Conservation (phyloP, 148 eudicot genomes). For the Rhododendron ferrugineum region DNA sequence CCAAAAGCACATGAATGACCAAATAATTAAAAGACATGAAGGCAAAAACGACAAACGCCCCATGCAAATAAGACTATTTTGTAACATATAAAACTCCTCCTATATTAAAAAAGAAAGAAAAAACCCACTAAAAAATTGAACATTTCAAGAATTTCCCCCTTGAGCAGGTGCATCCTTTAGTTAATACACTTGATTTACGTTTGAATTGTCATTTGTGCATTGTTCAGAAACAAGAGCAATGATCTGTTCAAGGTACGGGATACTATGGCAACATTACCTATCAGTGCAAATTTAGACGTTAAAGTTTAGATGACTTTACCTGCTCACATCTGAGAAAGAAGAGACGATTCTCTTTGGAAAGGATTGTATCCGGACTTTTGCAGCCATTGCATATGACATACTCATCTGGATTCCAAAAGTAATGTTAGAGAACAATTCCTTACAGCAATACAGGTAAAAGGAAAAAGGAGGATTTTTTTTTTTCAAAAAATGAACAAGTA, state of each 20-base stretch:
- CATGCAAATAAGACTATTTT: background rate
- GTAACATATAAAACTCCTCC: background rate
- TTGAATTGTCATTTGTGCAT: background rate
- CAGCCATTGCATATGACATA: conserved; percentile 48
- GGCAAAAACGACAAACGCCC: background rate
- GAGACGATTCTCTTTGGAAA: conserved; percentile 30
- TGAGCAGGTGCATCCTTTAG: background rate
- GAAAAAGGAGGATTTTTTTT: background rate
- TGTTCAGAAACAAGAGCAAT: background rate
- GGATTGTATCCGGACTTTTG: conserved; percentile 49
- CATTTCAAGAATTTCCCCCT: background rate
- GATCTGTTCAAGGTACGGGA: background rate
- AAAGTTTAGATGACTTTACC: conserved; percentile 18
- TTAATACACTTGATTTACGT: background rate
- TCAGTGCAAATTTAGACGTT: background rate
- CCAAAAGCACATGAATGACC: background rate
- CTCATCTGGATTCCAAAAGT: conserved; percentile 34
- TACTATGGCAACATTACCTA: background rate
- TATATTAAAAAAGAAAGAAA: background rate
- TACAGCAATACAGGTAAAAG: background rate
- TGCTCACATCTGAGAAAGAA: conserved; percentile 37
- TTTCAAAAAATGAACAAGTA: background rate
- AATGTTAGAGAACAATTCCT: background rate
- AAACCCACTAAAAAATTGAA: background rate
- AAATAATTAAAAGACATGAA: background rate